Percentiles rank a stretch among this genome's conserved stretches.
Evolutionary conservation across 129 eudicot species (phyloP).

Genomic region (sunflower (Helianthus annuus)): DNA sequence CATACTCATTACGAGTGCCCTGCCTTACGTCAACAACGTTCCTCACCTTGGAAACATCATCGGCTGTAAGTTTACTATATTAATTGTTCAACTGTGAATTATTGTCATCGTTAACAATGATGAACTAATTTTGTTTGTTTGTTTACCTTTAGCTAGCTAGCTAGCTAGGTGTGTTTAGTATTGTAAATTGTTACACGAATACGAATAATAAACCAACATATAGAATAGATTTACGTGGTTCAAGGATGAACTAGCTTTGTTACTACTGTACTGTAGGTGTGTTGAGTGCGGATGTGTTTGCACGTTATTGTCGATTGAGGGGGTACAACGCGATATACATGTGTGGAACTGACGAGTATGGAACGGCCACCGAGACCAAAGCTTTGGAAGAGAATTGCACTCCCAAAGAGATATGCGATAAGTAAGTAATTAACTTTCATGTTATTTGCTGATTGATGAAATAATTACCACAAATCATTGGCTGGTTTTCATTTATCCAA

Average conservation of each 20-base stretch:
- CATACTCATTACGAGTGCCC: slow-evolving; percentile 53
- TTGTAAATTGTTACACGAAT: no score
- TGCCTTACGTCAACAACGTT: slow-evolving; percentile 60
- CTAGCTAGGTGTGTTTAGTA: no score
- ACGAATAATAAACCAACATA: no score
- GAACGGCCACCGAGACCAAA: slow-evolving; percentile 87
- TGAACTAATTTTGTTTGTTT: no score
- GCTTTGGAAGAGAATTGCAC: slow-evolving; percentile 80
- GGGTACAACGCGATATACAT: slow-evolving; percentile 67
- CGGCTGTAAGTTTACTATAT: slow-evolving; percentile 33
- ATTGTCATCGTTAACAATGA: no score
- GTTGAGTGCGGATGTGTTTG: slow-evolving; percentile 87
- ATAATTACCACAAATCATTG: background rate
- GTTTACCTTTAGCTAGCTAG: no score
- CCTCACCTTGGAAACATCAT: slow-evolving; percentile 64
- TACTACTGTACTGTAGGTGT: slow-evolving; percentile 41
- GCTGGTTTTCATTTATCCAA: no score
- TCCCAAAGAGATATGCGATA: slow-evolving; percentile 78
- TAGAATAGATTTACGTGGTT: no score
- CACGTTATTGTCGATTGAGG: slow-evolving; percentile 68
- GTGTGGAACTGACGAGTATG: slow-evolving; percentile 92
- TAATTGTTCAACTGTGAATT: no score
- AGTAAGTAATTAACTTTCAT: slow-evolving; percentile 36
- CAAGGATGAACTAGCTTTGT: background rate
- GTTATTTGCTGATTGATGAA: background rate